These are phyloP conservation scores for Leccinellum albellum DNA, from an alignment of 768 basidiomycete genomes.

Conservation along the genomic window DNA sequence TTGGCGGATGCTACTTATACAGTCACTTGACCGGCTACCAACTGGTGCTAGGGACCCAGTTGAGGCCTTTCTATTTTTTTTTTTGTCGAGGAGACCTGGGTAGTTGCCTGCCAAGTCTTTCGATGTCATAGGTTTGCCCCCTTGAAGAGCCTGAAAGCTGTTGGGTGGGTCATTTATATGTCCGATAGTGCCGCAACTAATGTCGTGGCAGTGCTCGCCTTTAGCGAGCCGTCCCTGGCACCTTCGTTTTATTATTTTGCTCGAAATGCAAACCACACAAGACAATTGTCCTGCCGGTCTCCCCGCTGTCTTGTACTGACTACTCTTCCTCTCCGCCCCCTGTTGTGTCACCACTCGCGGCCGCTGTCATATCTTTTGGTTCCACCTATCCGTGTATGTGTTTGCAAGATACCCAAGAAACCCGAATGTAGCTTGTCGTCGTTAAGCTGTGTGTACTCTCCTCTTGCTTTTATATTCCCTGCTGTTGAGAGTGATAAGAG, in stretches of 20 bases:
- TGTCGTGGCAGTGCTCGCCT: background rate
- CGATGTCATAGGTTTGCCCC: background rate
- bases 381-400: conserved; percentile 5
- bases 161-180: background rate
- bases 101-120: background rate
- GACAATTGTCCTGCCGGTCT: background rate
- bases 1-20: conserved; percentile 5
- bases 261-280: background rate
- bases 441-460: conserved; percentile 14
- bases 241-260: background rate
- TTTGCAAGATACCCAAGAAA: conserved; percentile 10
- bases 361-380: background rate
- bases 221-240: background rate
- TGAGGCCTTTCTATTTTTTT: background rate
- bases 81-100: background rate
- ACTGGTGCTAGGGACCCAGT: background rate
- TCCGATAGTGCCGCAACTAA: background rate
- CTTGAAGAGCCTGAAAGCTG: background rate
- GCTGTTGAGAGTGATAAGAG: conserved; percentile 9
- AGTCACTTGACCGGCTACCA: background rate
- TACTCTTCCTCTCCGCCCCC: background rate
- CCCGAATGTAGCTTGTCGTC: conserved; percentile 19
- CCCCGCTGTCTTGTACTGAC: background rate
- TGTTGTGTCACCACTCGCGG: background rate
- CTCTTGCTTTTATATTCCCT: conserved; percentile 4